Evolutionary conservation across 768 basidiomycete species (phyloP).

Genomic region (Steccherinum ochraceum): DNA sequence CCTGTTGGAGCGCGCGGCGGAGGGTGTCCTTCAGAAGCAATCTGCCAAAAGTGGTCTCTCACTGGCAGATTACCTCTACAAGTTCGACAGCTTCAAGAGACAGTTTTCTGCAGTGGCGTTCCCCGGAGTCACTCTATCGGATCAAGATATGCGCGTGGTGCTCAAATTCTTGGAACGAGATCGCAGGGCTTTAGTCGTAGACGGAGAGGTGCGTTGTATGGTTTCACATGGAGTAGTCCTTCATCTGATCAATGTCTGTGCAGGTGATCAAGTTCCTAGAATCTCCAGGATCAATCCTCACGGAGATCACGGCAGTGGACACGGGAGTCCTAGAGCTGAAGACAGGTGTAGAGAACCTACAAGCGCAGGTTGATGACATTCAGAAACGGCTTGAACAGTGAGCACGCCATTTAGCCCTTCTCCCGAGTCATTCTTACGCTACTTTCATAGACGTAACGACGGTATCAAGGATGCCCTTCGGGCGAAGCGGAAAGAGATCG

Average conservation of each 20-base stretch:
- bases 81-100: slow-evolving; percentile 49
- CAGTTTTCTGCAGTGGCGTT: slow-evolving; percentile 44
- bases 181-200: slow-evolving; percentile 50
- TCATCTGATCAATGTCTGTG: not conserved
- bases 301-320: slow-evolving; percentile 71
- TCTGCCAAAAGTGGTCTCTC: slow-evolving; percentile 37
- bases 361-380: slow-evolving; percentile 61
- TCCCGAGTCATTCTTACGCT: too few species aligned
- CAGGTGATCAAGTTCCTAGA: slow-evolving; percentile 82
- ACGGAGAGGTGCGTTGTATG: slow-evolving; percentile 51
- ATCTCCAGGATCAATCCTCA: slow-evolving; percentile 30
- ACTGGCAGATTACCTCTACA: slow-evolving; percentile 58
- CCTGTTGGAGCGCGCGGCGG: slow-evolving; percentile 63
- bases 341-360: slow-evolving; percentile 58
- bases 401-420: slow-evolving; percentile 17
- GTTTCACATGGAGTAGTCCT: not conserved
- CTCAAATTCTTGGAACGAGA: slow-evolving; percentile 80
- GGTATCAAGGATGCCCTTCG: slow-evolving; percentile 62
- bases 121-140: slow-evolving; percentile 42
- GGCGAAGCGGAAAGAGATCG: slow-evolving; percentile 65
- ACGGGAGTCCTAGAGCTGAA: slow-evolving; percentile 77
- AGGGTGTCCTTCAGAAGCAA: slow-evolving; percentile 40
- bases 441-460: slow-evolving; percentile 54
- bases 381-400: slow-evolving; percentile 72
- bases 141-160: slow-evolving; percentile 61